A percentile compares a stretch with the other conserved stretches of the same genome.
phyloP scores from a whole-genome alignment of 2,329 filamentous ascomycete species.

The Myriosclerotinia duriaeana region DNA sequence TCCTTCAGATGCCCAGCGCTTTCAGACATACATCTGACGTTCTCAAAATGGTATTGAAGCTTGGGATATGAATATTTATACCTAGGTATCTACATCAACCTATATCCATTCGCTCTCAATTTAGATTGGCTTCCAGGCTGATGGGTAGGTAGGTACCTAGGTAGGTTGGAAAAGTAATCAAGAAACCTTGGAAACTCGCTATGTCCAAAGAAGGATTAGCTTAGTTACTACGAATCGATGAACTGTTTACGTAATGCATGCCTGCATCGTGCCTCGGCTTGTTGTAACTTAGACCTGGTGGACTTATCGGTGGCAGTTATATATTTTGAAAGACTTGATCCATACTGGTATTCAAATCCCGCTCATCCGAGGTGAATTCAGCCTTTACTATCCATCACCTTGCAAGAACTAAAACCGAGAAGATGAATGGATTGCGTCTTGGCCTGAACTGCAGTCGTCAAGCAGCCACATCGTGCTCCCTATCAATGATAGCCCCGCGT shows the following conservation, averaged over 20 bases:
- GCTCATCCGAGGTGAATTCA: not conserved
- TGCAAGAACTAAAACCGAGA: not conserved
- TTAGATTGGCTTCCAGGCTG: not conserved
- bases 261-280: not conserved
- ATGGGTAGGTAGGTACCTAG: not conserved
- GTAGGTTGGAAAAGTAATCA: not conserved
- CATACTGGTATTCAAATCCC: not conserved
- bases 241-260: not conserved
- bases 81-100: not conserved
- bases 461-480: constrained; percentile 1
- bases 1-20: constrained; percentile 42
- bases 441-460: constrained; percentile 10
- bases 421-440: constrained; percentile 10
- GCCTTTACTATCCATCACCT: not conserved
- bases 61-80: constrained; percentile 6
- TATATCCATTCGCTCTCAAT: not conserved
- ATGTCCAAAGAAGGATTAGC: not conserved
- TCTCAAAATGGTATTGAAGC: constrained; percentile 6
- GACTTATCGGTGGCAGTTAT: too few species aligned
- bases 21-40: constrained; percentile 30
- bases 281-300: too few species aligned
- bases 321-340: not conserved
- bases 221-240: too few species aligned
- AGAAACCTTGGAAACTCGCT: not conserved
- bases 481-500: not conserved